Evolutionary conservation across 768 basidiomycete genomes (phyloP).

Genomic region (Termitomyces titanicus): DNA sequence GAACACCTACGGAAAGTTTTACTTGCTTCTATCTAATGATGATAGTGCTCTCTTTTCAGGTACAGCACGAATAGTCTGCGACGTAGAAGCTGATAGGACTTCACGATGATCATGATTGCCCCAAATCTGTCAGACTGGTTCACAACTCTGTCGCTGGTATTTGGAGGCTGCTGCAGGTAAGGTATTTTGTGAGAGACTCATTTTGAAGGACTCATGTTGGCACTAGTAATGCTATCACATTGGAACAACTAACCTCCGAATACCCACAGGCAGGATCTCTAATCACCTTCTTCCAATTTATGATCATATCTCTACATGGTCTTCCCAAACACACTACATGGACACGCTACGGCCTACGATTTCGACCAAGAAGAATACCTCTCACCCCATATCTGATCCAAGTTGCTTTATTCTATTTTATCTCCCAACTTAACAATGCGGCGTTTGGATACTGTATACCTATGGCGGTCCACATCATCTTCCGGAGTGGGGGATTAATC

Average conservation of each 20-base stretch:
- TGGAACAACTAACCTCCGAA: slow-evolving; percentile 67
- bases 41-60: not conserved
- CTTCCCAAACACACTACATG: slow-evolving; percentile 59
- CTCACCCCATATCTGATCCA: slow-evolving; percentile 72
- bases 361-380: slow-evolving; percentile 67
- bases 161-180: slow-evolving; percentile 88
- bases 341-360: slow-evolving; percentile 47
- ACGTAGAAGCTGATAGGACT: not conserved
- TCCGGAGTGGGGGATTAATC: slow-evolving; percentile 83
- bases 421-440: slow-evolving; percentile 86
- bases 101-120: slow-evolving; percentile 10
- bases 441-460: slow-evolving; percentile 86
- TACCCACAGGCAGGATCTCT: slow-evolving; percentile 75
- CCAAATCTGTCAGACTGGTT: slow-evolving; percentile 42
- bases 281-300: slow-evolving; percentile 85
- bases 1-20: not conserved
- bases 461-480: slow-evolving; percentile 92
- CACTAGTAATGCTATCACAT: slow-evolving; percentile 70
- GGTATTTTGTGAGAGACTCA: not conserved
- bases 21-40: not conserved
- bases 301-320: slow-evolving; percentile 70
- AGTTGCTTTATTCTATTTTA: slow-evolving; percentile 74
- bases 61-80: not conserved
- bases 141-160: slow-evolving; percentile 67
- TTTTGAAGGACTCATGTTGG: not conserved